Percentiles rank a stretch among this genome's conserved stretches.
These are phyloP conservation scores for Ogataea pini DNA, from an alignment of 805 yeast genomes.

Conservation along the genomic window DNA sequence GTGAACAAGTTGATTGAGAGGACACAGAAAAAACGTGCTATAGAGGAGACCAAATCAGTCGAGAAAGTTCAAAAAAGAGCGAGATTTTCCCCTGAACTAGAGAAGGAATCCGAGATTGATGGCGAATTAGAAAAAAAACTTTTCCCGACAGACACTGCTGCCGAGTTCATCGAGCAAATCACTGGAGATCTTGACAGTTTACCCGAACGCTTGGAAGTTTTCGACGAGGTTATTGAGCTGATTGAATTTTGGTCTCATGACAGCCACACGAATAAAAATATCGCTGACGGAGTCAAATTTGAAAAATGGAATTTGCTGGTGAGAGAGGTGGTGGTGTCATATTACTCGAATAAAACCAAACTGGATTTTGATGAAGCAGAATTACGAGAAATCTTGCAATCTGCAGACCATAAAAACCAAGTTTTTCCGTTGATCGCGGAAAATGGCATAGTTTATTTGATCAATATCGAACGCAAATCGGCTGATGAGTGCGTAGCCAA, in stretches of 20 bases:
- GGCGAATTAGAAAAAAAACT: not conserved
- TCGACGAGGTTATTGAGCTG: slow-evolving; percentile 35
- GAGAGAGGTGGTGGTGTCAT: slow-evolving; percentile 31
- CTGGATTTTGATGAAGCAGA: slow-evolving; percentile 35
- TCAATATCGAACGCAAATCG: slow-evolving; percentile 29
- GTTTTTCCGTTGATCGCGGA: slow-evolving; percentile 35
- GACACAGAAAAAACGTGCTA: slow-evolving; percentile 7
- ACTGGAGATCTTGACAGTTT: slow-evolving; percentile 22
- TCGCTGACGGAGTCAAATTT: slow-evolving; percentile 10
- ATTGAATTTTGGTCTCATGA: slow-evolving; percentile 31
- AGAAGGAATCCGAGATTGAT: not conserved
- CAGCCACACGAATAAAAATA: slow-evolving; percentile 15
- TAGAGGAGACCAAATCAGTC: not conserved
- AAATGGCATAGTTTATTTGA: slow-evolving; percentile 31
- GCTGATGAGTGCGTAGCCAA: slow-evolving; percentile 20
- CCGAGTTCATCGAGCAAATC: slow-evolving; percentile 20
- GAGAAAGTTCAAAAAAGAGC: not conserved
- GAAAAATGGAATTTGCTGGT: slow-evolving; percentile 26
- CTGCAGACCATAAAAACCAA: slow-evolving; percentile 31
- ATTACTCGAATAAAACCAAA: slow-evolving; percentile 28
- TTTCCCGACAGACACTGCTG: slow-evolving; percentile 21
- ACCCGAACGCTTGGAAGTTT: slow-evolving; percentile 26
- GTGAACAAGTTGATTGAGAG: slow-evolving; percentile 24
- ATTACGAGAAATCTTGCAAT: slow-evolving; percentile 26
- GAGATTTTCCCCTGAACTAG: not conserved